phyloP scores from a whole-genome alignment of 495 filamentous ascomycete genomes.

The Aspergillus incahuasiensis region DNA sequence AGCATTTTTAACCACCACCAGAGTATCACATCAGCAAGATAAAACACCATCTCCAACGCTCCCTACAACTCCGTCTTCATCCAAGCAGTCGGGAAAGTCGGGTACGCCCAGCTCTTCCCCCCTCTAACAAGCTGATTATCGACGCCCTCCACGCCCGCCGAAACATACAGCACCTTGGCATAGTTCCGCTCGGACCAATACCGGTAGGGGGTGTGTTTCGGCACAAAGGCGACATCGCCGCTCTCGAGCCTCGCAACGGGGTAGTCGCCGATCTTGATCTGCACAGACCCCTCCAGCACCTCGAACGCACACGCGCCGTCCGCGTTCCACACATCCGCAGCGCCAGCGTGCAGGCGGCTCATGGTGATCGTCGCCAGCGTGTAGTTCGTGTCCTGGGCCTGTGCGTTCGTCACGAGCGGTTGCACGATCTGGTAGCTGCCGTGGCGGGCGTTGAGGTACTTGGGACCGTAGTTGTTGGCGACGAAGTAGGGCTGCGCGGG shows the following conservation, averaged over 20 bases:
- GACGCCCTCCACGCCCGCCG: conserved; percentile 27
- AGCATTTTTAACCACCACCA: too few relatives aligned
- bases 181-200: conserved; percentile 32
- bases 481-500: conserved; percentile 33
- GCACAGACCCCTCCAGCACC: conserved; percentile 37
- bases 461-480: conserved; percentile 39
- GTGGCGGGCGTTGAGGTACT: conserved; percentile 31
- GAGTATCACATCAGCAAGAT: too few relatives aligned
- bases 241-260: conserved; percentile 21
- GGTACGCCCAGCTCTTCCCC: conserved; percentile 20
- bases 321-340: conserved; percentile 10
- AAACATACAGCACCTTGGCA: conserved; percentile 39
- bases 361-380: conserved; percentile 35
- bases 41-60: too few relatives aligned
- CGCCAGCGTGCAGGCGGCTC: not conserved
- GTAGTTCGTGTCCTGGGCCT: conserved; percentile 31
- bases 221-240: conserved; percentile 41
- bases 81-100: conserved; percentile 19
- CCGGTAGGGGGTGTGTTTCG: conserved; percentile 22
- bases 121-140: conserved; percentile 27
- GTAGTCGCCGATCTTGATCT: conserved; percentile 30
- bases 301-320: conserved; percentile 33
- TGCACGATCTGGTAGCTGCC: conserved; percentile 37
- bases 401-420: conserved; percentile 33
- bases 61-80: not conserved